Base-by-base conservation (phyloP, 2,329 filamentous ascomycete species). In the Cladophialophora chaetospira region DNA sequence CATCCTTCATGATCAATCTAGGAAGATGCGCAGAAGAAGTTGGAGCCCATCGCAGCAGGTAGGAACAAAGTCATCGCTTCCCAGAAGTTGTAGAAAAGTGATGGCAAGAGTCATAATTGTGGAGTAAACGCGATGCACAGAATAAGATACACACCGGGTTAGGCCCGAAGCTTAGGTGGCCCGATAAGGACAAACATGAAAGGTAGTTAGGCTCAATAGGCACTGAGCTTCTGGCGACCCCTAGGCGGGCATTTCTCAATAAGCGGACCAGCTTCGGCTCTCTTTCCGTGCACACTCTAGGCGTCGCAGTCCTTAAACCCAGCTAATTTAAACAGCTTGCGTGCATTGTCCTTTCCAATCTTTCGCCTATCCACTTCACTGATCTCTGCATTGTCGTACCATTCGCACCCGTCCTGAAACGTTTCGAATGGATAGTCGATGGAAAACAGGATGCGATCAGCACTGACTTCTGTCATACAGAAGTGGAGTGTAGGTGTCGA, bases 291-390 rank as follows among this genome's bases (percentile, higher is more conserved):
- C n/a, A n/a, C n/a, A 21, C 25, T n/a, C 38, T 40, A 57, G 2
- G 21, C 40, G 43, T 51, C 47, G 25, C 53, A 54, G 48, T 61
- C 61, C 52, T 63, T 63, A 40, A 58, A 61, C n/a, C 45, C 26
- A 1, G 38, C 52, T 38, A 62, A 28, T 33, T 60, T 64, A 38
- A 83, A 68, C 63, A 83, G 64, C 36, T 67, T 73, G 64, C 79
- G 75, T 4, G 80, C 80, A 70, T 84, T 84, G 53, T 69, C 69
- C 67, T 75, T 79, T 0, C 72, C 76, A 63, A 84, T 77, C 40
- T 68, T 71, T 46, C 79, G 75, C 63, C 81, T 72, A 49, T 81
- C 75, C 45, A 80, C 75, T 23, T 71, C 67, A 0, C 66, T 75
- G 26, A 85, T 71, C 60, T 60, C 56, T 17, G 58, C 50, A 28